A percentile compares a stretch with the other conserved stretches of the same genome.
Evolutionary conservation across 768 basidiomycete species (phyloP).

Genomic region (Lactarius sanguifluus): DNA sequence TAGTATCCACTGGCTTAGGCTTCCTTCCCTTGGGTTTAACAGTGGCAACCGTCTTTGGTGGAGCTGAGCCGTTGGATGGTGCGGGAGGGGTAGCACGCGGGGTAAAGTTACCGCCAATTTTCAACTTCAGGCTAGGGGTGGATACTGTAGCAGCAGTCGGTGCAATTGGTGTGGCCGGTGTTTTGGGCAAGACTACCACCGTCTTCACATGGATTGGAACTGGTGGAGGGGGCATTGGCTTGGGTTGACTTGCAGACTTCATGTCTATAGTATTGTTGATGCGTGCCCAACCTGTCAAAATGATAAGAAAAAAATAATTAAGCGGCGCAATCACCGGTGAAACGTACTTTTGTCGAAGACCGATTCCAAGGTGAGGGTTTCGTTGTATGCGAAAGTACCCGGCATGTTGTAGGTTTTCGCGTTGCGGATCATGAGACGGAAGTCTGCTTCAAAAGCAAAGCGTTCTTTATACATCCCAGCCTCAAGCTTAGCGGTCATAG

Average conservation of each 20-base stretch:
- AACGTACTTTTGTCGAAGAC: slow-evolving; percentile 84
- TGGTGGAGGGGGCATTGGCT: slow-evolving; percentile 28
- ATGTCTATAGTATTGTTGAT: slow-evolving; percentile 81
- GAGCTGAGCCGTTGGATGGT: slow-evolving; percentile 26
- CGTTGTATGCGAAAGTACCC: slow-evolving; percentile 69
- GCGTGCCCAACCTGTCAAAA: slow-evolving; percentile 72
- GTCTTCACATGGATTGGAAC: slow-evolving; percentile 25
- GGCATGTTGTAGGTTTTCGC: slow-evolving; percentile 81
- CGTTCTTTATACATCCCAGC: slow-evolving; percentile 84
- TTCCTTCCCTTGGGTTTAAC: slow-evolving; percentile 41
- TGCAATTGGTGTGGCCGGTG: slow-evolving; percentile 8
- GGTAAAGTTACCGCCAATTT: slow-evolving; percentile 34
- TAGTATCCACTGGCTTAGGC: slow-evolving; percentile 45
- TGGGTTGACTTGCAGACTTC: slow-evolving; percentile 43
- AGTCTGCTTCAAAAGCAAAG: slow-evolving; percentile 80
- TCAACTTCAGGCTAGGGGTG: slow-evolving; percentile 38
- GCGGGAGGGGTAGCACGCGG: slow-evolving; percentile 28
- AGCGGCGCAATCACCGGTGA: slow-evolving; percentile 8
- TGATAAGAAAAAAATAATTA: slow-evolving; percentile 9
- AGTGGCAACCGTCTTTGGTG: slow-evolving; percentile 11
- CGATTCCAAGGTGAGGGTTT: slow-evolving; percentile 70
- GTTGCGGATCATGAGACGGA: slow-evolving; percentile 84
- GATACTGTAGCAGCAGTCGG: slow-evolving; percentile 32
- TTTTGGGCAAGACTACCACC: slow-evolving; percentile 1
- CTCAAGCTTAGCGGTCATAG: slow-evolving; percentile 83